A percentile compares a stretch with the other conserved stretches of the same genome.
These are phyloP conservation scores for Lolium rigidum DNA, from an alignment of 176 grass and related monocot species.

Conservation along the genomic window DNA sequence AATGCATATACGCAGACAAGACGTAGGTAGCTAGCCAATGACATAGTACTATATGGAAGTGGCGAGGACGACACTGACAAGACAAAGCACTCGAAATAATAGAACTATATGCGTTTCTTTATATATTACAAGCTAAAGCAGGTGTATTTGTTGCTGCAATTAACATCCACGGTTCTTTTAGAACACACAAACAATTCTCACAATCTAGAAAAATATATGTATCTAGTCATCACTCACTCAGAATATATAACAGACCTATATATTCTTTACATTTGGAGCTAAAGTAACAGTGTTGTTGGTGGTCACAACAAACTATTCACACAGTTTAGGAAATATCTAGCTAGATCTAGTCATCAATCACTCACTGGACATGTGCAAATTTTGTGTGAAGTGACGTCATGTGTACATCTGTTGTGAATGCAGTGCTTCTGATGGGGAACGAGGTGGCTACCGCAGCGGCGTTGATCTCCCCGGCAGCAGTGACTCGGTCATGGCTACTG, in stretches of 20 bases:
- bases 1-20: neutral
- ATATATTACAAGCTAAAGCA: neutral
- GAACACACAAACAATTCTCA: neutral
- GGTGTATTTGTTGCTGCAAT: neutral
- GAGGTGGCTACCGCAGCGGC: conserved; percentile 60
- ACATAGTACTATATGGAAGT: neutral
- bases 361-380: neutral
- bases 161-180: neutral
- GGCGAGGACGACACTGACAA: neutral
- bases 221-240: conserved; percentile 17
- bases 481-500: conserved; percentile 44
- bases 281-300: neutral
- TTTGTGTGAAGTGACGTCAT: neutral
- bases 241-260: neutral
- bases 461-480: conserved; percentile 49
- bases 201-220: neutral
- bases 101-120: no score
- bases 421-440: conserved; percentile 64
- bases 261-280: neutral
- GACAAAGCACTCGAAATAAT: neutral
- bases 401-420: neutral
- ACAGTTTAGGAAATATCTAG: neutral
- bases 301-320: no score
- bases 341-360: neutral
- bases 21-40: neutral